Conservation (phyloP, 2,329 filamentous ascomycete genomes). For the Sporothrix brunneoviolacea region DNA sequence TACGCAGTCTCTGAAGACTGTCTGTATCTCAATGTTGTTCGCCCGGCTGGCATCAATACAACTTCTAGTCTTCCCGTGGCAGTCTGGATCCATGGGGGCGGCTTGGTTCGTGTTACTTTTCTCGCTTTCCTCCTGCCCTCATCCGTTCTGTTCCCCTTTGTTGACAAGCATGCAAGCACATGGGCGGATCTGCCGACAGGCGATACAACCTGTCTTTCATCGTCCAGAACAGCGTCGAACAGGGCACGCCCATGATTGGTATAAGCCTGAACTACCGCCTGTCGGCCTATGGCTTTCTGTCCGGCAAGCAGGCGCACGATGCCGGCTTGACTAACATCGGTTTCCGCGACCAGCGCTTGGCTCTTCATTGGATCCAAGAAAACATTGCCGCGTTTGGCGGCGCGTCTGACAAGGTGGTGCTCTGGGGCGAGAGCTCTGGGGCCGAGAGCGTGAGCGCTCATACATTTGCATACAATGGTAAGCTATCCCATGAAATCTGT, state of each 20-base stretch:
- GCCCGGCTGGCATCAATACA: conserved; percentile 40
- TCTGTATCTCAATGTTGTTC: conserved; percentile 55
- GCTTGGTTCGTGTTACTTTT: conserved; percentile 12
- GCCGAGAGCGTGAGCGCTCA: conserved; percentile 44
- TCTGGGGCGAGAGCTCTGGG: conserved; percentile 50
- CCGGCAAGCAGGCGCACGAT: conserved; percentile 34
- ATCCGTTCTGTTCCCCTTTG: too few species aligned
- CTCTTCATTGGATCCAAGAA: conserved; percentile 43
- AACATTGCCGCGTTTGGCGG: conserved; percentile 46
- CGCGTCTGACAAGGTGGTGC: conserved; percentile 38
- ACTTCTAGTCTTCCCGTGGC: conserved; percentile 39
- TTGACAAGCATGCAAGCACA: conserved; percentile 14
- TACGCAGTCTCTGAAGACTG: conserved; percentile 45
- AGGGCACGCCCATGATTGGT: conserved; percentile 39
- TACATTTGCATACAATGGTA: conserved; percentile 44
- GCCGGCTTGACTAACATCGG: conserved; percentile 44
- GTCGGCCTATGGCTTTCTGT: conserved; percentile 46
- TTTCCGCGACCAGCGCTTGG: conserved; percentile 43
- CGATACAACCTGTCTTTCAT: conserved; percentile 56
- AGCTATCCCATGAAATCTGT: too few species aligned
- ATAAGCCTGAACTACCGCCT: conserved; percentile 43
- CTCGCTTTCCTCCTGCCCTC: too few species aligned
- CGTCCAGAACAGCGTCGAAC: conserved; percentile 37
- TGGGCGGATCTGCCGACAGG: conserved; percentile 36
- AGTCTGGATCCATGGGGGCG: conserved; percentile 50